These are phyloP conservation scores for Meyerozyma carpophila DNA, from an alignment of 1,139 yeast genomes.

Conservation along the genomic window DNA sequence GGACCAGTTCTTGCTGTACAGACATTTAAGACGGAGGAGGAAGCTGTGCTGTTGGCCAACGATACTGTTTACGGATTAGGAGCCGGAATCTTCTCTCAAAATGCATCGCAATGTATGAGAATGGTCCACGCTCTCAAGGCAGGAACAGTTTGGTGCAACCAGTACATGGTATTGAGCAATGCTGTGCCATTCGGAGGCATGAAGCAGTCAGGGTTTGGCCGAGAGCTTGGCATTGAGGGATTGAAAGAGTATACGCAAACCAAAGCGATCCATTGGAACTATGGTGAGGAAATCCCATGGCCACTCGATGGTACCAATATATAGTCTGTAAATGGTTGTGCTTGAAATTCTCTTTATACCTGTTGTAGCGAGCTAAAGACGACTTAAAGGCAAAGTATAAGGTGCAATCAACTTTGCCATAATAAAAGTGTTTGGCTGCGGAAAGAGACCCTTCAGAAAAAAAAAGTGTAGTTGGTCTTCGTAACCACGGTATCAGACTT, in stretches of 20 bases:
- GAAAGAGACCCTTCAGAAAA: no score
- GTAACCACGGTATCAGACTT: no score
- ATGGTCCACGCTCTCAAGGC: slow-evolving; percentile 42
- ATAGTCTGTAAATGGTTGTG: not conserved
- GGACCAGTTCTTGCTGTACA: slow-evolving; percentile 44
- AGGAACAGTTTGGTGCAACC: slow-evolving; percentile 25
- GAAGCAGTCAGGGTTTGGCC: slow-evolving; percentile 24
- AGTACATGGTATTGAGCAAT: slow-evolving; percentile 23
- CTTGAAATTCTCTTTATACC: not conserved
- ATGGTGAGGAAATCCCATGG: slow-evolving; percentile 12
- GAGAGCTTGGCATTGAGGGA: slow-evolving; percentile 19
- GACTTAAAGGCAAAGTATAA: no score
- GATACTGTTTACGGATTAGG: slow-evolving; percentile 53
- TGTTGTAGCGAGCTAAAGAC: no score
- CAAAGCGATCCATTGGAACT: slow-evolving; percentile 17
- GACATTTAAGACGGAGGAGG: slow-evolving; percentile 34
- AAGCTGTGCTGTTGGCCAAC: slow-evolving; percentile 34
- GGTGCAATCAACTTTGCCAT: no score
- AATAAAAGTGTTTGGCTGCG: no score
- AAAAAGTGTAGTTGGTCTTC: no score
- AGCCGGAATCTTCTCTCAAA: slow-evolving; percentile 73
- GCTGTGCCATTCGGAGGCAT: slow-evolving; percentile 28
- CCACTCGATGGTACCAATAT: slow-evolving; percentile 11
- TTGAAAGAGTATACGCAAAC: slow-evolving; percentile 11
- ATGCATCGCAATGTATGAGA: slow-evolving; percentile 3